Conservation (phyloP, 345 rosid species). For the Stellera chamaejasme region DNA sequence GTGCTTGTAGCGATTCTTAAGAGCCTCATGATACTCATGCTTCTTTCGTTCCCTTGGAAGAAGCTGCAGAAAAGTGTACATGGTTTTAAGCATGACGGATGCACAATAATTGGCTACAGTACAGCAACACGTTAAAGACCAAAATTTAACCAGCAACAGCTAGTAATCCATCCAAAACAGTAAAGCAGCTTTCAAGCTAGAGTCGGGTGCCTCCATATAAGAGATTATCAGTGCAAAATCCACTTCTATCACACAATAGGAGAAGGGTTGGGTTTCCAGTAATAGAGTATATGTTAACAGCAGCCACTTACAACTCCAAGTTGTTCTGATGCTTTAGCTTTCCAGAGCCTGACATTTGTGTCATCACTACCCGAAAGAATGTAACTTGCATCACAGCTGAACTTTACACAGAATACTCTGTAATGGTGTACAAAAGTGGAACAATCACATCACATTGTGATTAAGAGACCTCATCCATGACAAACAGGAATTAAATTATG, state of each 20-base stretch:
- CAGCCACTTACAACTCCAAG: conserved; percentile 78
- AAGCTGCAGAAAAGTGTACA: conserved; percentile 32
- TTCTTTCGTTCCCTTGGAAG: conserved; percentile 83
- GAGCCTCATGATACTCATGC: conserved; percentile 77
- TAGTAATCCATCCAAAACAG: neutral
- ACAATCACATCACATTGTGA: conserved; percentile 2
- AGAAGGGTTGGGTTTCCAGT: too few species aligned
- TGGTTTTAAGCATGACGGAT: neutral
- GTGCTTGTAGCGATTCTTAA: conserved; percentile 82
- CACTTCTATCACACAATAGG: too few species aligned
- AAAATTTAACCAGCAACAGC: neutral
- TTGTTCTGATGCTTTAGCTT: conserved; percentile 97
- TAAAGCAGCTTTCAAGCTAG: neutral
- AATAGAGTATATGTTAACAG: neutral
- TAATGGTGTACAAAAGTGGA: neutral
- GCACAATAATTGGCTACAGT: neutral
- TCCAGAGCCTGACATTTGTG: conserved; percentile 92
- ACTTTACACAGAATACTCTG: conserved; percentile 93
- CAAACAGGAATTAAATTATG: too few species aligned
- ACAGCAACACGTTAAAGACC: neutral
- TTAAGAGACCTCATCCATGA: too few species aligned
- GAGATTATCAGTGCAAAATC: too few species aligned
- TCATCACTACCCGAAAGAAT: conserved; percentile 96
- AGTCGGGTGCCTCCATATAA: too few species aligned
- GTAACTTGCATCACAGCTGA: conserved; percentile 88